phyloP scores from a whole-genome alignment of 2,329 filamentous ascomycete species.

The Aspergillus intermedius region DNA sequence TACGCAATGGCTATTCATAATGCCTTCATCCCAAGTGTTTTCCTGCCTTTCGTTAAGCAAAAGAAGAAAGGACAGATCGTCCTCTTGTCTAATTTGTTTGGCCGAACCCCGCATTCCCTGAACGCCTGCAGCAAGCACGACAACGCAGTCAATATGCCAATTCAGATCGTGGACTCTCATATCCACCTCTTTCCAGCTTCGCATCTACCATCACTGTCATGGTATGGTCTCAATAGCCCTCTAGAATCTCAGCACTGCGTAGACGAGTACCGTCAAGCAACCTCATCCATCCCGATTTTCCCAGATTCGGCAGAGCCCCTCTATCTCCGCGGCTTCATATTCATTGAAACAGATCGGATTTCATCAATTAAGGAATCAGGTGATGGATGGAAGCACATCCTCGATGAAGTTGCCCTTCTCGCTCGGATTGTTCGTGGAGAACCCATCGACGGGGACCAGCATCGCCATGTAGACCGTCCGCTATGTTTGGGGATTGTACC shows the following conservation, averaged over 20 bases:
- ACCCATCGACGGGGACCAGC: slow-evolving; percentile 53
- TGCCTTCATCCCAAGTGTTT: no score
- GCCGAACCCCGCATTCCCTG: no score
- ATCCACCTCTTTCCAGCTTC: slow-evolving; percentile 76
- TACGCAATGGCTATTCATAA: no score
- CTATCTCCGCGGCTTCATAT: slow-evolving; percentile 64
- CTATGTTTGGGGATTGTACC: slow-evolving; percentile 66
- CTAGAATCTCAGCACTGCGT: slow-evolving; percentile 61
- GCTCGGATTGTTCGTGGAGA: slow-evolving; percentile 58
- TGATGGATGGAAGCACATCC: slow-evolving; percentile 59
- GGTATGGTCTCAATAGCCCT: slow-evolving; percentile 56
- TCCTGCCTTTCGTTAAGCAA: no score
- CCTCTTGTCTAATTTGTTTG: no score
- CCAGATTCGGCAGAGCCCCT: slow-evolving; percentile 23
- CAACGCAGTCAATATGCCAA: slow-evolving; percentile 14
- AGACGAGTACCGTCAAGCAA: slow-evolving; percentile 53
- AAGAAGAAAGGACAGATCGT: no score
- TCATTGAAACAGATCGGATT: slow-evolving; percentile 74
- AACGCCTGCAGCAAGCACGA: not conserved
- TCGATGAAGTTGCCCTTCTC: slow-evolving; percentile 66
- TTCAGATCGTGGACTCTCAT: slow-evolving; percentile 75
- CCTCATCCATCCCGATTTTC: slow-evolving; percentile 24
- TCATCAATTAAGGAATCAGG: slow-evolving; percentile 48
- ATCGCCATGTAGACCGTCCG: slow-evolving; percentile 45
- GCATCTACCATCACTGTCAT: slow-evolving; percentile 61